Evolutionary conservation across 2,329 filamentous ascomycete genomes (phyloP).

Genomic region (Xylariaceae sp.): DNA sequence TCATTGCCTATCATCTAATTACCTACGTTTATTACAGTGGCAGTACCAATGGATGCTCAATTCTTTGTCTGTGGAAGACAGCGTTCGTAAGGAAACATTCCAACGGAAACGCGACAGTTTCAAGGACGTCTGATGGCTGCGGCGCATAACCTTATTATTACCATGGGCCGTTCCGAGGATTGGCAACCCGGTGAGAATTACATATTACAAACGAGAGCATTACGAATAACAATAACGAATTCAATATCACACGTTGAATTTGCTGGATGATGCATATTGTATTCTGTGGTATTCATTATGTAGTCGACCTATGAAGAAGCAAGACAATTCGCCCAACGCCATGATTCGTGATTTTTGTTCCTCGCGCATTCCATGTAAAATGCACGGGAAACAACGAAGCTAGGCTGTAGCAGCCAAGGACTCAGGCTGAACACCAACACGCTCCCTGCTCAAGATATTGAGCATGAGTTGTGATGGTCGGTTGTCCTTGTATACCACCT

Average conservation of each 20-base stretch:
- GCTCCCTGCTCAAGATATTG: conserved; percentile 87
- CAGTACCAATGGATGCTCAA: not conserved
- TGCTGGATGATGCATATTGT: not conserved
- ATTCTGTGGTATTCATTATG: not conserved
- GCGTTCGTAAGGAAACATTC: too few species aligned
- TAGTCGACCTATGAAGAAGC: not conserved
- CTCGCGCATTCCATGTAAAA: not conserved
- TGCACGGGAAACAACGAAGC: conserved; percentile 2
- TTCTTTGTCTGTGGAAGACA: too few species aligned
- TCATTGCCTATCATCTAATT: too few species aligned
- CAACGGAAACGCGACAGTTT: not conserved
- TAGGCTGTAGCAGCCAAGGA: conserved; percentile 49
- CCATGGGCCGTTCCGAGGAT: not conserved
- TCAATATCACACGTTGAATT: too few species aligned
- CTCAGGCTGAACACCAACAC: conserved; percentile 77
- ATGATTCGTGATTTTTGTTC: not conserved
- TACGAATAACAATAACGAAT: not conserved
- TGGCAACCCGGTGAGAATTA: not conserved
- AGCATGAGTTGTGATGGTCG: conserved; percentile 81
- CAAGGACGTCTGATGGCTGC: not conserved
- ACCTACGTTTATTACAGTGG: too few species aligned
- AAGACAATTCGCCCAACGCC: not conserved
- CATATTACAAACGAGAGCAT: not conserved
- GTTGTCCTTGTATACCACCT: conserved; percentile 77
- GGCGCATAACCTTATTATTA: not conserved